Conservation (phyloP, 805 yeast genomes). For the Brettanomyces naardenensis region DNA sequence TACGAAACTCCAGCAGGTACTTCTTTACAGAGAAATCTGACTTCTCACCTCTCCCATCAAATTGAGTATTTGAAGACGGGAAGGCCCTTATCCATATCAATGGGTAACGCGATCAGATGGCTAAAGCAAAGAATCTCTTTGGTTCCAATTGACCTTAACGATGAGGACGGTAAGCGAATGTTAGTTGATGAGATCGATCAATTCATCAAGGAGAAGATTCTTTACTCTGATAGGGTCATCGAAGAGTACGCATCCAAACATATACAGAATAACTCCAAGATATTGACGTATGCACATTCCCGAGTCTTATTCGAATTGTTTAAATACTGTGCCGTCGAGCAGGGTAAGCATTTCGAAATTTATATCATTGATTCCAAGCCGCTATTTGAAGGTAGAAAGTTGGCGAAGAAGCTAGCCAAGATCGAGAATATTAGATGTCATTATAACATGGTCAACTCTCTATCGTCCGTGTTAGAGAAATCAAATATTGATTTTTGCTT, state of each 20-base stretch:
- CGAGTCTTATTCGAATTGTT: slow-evolving; percentile 73
- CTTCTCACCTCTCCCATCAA: slow-evolving; percentile 82
- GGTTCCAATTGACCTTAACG: slow-evolving; percentile 65
- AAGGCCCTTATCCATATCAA: slow-evolving; percentile 83
- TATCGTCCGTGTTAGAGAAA: slow-evolving; percentile 65
- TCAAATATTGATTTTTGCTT: slow-evolving; percentile 80
- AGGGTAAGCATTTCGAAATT: slow-evolving; percentile 62
- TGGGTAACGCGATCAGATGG: slow-evolving; percentile 99
- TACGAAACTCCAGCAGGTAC: slow-evolving; percentile 82
- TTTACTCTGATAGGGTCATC: slow-evolving; percentile 75
- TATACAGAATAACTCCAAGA: slow-evolving; percentile 66
- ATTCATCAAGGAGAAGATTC: slow-evolving; percentile 79
- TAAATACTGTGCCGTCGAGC: slow-evolving; percentile 54
- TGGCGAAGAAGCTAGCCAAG: slow-evolving; percentile 56
- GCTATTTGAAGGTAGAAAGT: slow-evolving; percentile 80
- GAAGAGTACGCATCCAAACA: slow-evolving; percentile 73
- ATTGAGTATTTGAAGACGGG: slow-evolving; percentile 88
- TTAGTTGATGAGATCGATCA: slow-evolving; percentile 65
- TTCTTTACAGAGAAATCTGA: slow-evolving; percentile 78
- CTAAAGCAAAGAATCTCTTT: slow-evolving; percentile 86
- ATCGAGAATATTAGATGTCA: slow-evolving; percentile 58
- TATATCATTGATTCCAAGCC: slow-evolving; percentile 92
- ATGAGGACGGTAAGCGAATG: slow-evolving; percentile 56
- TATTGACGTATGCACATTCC: slow-evolving; percentile 84
- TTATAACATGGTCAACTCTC: slow-evolving; percentile 71